Evolutionary conservation across 805 yeast species (phyloP).

Genomic region (Starmerella bacillaris): DNA sequence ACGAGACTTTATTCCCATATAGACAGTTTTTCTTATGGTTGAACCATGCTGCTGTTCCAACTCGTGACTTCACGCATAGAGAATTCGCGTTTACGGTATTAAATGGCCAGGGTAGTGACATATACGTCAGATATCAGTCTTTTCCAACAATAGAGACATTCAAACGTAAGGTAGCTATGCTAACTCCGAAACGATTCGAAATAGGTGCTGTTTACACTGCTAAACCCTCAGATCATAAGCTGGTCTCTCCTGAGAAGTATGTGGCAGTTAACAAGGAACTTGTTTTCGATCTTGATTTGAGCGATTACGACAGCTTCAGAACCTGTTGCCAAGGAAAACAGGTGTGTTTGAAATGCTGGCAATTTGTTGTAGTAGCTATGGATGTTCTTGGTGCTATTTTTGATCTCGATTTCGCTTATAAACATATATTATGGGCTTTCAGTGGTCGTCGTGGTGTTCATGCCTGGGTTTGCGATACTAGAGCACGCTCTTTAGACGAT

Average conservation of each 20-base stretch:
- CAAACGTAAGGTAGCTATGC: slow-evolving; percentile 50
- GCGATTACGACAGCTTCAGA: slow-evolving; percentile 85
- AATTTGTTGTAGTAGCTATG: slow-evolving; percentile 70
- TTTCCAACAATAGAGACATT: slow-evolving; percentile 51
- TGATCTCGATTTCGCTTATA: slow-evolving; percentile 75
- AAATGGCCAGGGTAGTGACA: slow-evolving; percentile 19
- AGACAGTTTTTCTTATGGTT: slow-evolving; percentile 72
- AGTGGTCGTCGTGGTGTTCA: slow-evolving; percentile 98
- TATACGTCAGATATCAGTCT: slow-evolving; percentile 78
- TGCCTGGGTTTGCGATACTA: slow-evolving; percentile 85
- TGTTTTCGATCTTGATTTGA: slow-evolving; percentile 92
- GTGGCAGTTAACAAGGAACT: slow-evolving; percentile 71
- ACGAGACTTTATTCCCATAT: slow-evolving; percentile 45
- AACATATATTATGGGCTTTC: slow-evolving; percentile 80
- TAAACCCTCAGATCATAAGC: slow-evolving; percentile 72
- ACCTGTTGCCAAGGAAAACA: slow-evolving; percentile 80
- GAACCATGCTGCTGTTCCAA: slow-evolving; percentile 63
- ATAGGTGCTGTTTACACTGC: slow-evolving; percentile 81
- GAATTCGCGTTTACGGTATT: slow-evolving; percentile 85
- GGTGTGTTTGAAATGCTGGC: slow-evolving; percentile 86
- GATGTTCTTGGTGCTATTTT: slow-evolving; percentile 54
- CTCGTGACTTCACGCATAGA: slow-evolving; percentile 63
- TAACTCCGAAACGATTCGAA: slow-evolving; percentile 82
- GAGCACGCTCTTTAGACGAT: slow-evolving; percentile 65
- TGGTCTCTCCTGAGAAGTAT: slow-evolving; percentile 57